Evolutionary conservation across 2,329 filamentous ascomycete genomes (phyloP), one percentile per base, ranked within the genome.

Genomic region (Lizonia empirigonia): DNA sequence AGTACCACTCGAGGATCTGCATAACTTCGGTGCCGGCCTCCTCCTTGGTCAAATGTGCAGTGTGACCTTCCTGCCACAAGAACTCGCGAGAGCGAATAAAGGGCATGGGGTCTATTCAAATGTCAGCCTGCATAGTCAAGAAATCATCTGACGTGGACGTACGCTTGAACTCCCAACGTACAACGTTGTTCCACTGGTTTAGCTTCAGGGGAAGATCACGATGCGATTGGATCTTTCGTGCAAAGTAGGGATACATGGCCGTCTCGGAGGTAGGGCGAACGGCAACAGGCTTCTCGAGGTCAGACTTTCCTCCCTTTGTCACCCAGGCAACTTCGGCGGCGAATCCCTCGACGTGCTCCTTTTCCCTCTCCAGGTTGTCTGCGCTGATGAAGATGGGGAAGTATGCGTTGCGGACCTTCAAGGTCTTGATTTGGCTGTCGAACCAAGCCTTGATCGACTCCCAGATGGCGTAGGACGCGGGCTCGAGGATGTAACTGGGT

Each of bases 121-220:
- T 1, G 33, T 60, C 34, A 54, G 44, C n/a, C n/a, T n/a, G n/a
- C n/a, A n/a, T n/a, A n/a, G n/a, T n/a, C n/a, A n/a, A n/a, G n/a
- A n/a, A n/a, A n/a, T n/a, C n/a, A n/a, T n/a, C n/a, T n/a, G 8
- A 16, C 1, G 1, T 5, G 9, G 5, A 5, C 57, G 39, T 42
- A 66, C 63, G 91, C 81, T 97, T 97, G 72, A 96, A 95, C 77
- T 97, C 94, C 94, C 94, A 97, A 66, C 93, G 85, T 39, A 97
- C 88, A 20, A 90, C 87, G 12, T 88, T 96, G 82, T 97, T 97
- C 94, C 94, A 99, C 76, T 99, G 94, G 79, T 97, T 97, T 62
- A 97, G 82, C 69, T 91, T 88, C 62, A 97, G 82, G 56, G 94
- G 95, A 52, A 99, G 86, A 70, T 99, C 94, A 68, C 95, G 86